Base-by-base conservation (phyloP, 2,329 filamentous ascomycete genomes). In the Exserohilum turcica region DNA sequence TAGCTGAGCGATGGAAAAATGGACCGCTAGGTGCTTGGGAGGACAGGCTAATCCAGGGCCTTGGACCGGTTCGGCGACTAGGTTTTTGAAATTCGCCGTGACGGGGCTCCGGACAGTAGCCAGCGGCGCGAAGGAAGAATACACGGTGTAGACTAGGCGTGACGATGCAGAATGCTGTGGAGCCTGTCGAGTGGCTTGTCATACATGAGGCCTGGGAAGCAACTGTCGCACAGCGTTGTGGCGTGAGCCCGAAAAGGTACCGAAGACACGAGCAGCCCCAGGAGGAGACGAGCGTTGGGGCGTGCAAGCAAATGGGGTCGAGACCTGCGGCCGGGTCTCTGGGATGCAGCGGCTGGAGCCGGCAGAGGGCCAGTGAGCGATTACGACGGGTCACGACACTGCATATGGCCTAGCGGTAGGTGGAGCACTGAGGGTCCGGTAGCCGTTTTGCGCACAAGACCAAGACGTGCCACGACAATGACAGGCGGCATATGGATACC, bases 301-400 rank as follows among this genome's bases (percentile, higher is more conserved):
- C 19, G 7, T 35, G 19, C 29, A 35, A 5, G n/a, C 8, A 29
- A 29, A 13, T 35, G 12, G 31, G 16, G 19, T 6, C 16, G 27
- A 45, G 45, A 19, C n/a, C 31, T 12, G 42, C 38, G 48, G 29
- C 55, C 54, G 52, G 44, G 19, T 29, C 36, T 13, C 35, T 46
- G 56, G 57, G 47, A 58, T 52, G 44, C 48, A 59, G 54, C 56
- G 60, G 63, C 39, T 61, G 57, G 47, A 59, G 57, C 59, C 60
- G 60, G 56, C 31, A 44, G 42, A 48, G 52, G 50, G 49, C 40
- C 43, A 35, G 19, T 44, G 7, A 27, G 33, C 39, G 9, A 10
- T 16, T 5, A 28, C 1, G 42, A 44, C 42, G 42, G 31, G 42
- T 9, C 1, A 44, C 13, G 42, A 44, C 12, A 24, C 21, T 21